Evolutionary conservation across 495 filamentous ascomycete genomes (phyloP).

Genomic region (Xanthoparmelia taractica): DNA sequence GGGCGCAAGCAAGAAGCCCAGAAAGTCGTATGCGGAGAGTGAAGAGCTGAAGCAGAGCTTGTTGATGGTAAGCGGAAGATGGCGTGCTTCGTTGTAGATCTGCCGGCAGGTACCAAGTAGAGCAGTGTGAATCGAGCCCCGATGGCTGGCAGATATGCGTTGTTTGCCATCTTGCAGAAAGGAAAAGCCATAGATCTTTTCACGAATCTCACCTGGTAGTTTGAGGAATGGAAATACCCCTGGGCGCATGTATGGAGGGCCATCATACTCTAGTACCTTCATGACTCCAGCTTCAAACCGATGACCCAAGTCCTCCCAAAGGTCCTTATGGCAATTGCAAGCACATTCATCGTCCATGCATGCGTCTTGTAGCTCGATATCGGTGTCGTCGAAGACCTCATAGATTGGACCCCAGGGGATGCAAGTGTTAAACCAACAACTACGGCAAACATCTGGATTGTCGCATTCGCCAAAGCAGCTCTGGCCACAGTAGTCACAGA

Average conservation of each 20-base stretch:
- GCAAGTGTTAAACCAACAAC: conserved; percentile 6
- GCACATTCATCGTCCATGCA: conserved; percentile 1
- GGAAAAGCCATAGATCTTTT: conserved; percentile 24
- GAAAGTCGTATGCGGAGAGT: conserved; percentile 3
- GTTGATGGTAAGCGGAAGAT: conserved; percentile 16
- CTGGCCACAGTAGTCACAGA: conserved; percentile 15
- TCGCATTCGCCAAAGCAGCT: conserved; percentile 14
- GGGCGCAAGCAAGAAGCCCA: conserved; percentile 10
- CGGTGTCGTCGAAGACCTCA: background rate
- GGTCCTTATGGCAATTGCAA: conserved; percentile 11
- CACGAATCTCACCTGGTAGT: conserved; percentile 21
- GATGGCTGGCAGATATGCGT: conserved; percentile 1
- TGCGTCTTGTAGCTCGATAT: background rate
- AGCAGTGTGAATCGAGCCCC: conserved; percentile 16
- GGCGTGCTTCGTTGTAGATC: conserved; percentile 20
- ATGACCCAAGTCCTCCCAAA: background rate
- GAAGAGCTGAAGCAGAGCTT: conserved; percentile 9
- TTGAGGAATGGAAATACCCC: conserved; percentile 21
- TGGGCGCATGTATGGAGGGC: background rate
- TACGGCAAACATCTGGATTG: conserved; percentile 11
- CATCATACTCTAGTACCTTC: background rate
- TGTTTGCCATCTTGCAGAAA: conserved; percentile 17
- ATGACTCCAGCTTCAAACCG: background rate
- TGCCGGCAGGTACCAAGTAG: conserved; percentile 25
- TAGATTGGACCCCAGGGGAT: background rate